Percentiles rank a stretch among this genome's conserved stretches.
phyloP scores from a whole-genome alignment of 345 rosid species.

The Kernera saxatilis region DNA sequence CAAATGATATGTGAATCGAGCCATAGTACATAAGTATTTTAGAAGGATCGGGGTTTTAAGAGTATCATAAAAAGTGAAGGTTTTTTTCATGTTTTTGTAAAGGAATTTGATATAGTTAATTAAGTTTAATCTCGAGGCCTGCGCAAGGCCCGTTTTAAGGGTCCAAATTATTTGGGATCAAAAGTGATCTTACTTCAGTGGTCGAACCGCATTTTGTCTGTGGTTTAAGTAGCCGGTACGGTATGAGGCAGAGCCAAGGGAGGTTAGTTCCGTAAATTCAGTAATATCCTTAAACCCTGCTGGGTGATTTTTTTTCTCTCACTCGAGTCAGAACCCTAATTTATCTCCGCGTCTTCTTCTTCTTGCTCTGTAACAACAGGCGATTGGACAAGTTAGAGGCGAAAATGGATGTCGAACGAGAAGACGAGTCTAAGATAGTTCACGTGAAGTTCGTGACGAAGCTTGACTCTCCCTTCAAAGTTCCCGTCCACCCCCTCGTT shows the following conservation, averaged over 20 bases:
- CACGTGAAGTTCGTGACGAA: conserved; percentile 88
- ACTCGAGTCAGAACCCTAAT: conserved; percentile 25
- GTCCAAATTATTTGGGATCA: not conserved
- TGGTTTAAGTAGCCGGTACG: no score
- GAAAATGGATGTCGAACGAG: conserved; percentile 39
- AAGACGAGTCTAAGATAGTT: conserved; percentile 42
- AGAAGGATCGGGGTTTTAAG: no score
- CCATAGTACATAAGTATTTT: no score
- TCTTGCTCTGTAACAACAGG: not conserved
- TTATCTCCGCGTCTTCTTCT: not conserved
- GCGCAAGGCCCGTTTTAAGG: not conserved
- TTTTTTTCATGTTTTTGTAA: no score
- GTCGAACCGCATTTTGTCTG: not conserved
- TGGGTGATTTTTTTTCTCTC: not conserved
- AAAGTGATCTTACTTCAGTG: not conserved
- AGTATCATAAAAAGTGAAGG: no score
- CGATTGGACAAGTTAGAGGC: not conserved
- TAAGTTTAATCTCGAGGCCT: not conserved
- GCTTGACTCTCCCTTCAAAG: conserved; percentile 55
- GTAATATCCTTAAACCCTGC: conserved; percentile 12
- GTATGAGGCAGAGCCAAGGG: not conserved
- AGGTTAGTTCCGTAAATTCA: not conserved
- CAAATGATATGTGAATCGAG: no score
- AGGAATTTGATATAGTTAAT: no score
- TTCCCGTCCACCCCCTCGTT: conserved; percentile 51